phyloP scores from a whole-genome alignment of 139 green algal species.

The Tetradesmus obliquus region DNA sequence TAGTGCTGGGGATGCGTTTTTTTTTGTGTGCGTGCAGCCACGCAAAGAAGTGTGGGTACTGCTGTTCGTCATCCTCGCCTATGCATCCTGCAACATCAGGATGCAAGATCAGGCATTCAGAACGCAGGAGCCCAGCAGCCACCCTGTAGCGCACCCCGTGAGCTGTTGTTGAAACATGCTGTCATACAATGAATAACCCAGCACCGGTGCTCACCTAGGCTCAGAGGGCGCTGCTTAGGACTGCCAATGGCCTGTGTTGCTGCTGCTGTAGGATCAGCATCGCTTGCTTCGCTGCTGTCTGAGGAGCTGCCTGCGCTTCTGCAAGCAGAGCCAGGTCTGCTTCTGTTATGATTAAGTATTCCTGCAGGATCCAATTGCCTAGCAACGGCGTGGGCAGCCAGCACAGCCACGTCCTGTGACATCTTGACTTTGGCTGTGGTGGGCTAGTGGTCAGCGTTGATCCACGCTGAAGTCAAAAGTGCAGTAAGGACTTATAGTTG shows the following conservation, averaged over 20 bases:
- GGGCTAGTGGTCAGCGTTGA: background rate
- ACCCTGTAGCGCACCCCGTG: no score
- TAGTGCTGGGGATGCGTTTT: background rate
- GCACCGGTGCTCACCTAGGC: background rate
- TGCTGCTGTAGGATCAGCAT: background rate
- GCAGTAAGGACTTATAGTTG: background rate
- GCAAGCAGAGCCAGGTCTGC: background rate
- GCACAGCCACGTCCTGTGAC: background rate
- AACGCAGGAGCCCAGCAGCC: background rate
- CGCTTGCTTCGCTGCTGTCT: background rate
- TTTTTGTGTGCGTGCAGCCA: slow-evolving; percentile 1
- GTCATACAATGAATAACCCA: no score
- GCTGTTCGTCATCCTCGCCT: background rate
- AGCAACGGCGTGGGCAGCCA: background rate
- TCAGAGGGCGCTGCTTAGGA: background rate
- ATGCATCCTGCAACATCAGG: background rate
- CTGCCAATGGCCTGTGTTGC: background rate
- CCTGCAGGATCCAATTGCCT: background rate
- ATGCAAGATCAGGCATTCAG: background rate
- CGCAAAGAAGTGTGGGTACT: slow-evolving; percentile 29
- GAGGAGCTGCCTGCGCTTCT: background rate
- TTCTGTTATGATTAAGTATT: background rate
- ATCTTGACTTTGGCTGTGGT: background rate
- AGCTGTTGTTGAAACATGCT: background rate
- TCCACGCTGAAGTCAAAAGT: background rate